A percentile compares a stretch with the other conserved stretches of the same genome.
Evolutionary conservation across 148 eudicot species (phyloP).

Genomic region (Rhododendron henanense): DNA sequence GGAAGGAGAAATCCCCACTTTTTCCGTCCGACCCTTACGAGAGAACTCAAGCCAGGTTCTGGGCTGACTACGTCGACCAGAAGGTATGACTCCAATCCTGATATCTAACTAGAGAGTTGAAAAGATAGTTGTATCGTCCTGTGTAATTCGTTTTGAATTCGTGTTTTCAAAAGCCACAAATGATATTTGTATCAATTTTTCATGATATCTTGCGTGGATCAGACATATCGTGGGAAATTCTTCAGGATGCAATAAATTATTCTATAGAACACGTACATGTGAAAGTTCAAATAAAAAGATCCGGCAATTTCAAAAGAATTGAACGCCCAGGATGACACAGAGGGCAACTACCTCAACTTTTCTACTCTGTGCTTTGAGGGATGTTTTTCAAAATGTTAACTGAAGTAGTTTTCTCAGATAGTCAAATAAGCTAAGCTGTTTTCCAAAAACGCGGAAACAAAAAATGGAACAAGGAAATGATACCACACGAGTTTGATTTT

Average conservation of each 20-base stretch:
- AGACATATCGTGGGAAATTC: not conserved
- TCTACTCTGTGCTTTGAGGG: not conserved
- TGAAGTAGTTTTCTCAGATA: not conserved
- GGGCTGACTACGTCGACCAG: slow-evolving; percentile 33
- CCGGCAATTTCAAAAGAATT: not conserved
- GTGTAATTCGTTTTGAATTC: not conserved
- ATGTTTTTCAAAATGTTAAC: not conserved
- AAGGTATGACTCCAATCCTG: not conserved
- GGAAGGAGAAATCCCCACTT: slow-evolving; percentile 33
- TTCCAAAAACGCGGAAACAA: not conserved
- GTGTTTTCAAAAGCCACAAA: not conserved
- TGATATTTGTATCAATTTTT: not conserved
- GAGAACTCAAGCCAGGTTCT: slow-evolving; percentile 50
- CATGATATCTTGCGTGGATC: not conserved
- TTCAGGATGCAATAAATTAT: not conserved
- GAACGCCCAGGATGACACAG: not conserved
- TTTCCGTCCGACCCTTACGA: slow-evolving; percentile 44
- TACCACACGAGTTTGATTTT: not conserved
- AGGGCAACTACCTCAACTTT: not conserved
- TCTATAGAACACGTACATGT: not conserved
- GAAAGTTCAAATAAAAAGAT: not conserved
- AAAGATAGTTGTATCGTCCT: not conserved
- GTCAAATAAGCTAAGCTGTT: not conserved
- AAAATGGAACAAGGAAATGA: not conserved
- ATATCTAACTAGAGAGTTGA: not conserved